These are phyloP conservation scores for Cystofilobasidium capitatum DNA, from an alignment of 768 basidiomycete species.

Conservation along the genomic window DNA sequence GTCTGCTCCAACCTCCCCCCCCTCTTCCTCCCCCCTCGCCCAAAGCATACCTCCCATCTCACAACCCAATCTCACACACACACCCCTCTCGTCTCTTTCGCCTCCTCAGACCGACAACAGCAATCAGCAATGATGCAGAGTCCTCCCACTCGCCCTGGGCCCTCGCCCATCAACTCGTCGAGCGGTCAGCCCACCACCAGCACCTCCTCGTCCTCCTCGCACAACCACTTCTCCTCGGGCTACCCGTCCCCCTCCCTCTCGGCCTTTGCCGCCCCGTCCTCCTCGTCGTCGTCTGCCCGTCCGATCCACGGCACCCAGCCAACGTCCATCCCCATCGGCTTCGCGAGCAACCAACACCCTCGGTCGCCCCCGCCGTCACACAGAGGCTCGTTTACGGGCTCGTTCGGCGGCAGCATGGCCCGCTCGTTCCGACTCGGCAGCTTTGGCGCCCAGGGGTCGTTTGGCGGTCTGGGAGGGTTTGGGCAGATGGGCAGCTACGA, in stretches of 20 bases:
- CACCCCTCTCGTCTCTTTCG: no score
- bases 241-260: not conserved
- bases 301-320: not conserved
- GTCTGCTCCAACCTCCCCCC: no score
- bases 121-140: not conserved
- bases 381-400: not conserved
- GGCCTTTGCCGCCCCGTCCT: not conserved
- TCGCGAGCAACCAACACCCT: not conserved
- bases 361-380: not conserved
- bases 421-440: conserved; percentile 1
- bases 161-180: not conserved
- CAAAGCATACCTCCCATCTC: no score
- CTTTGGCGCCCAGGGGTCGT: conserved; percentile 4
- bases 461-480: not conserved
- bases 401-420: conserved; percentile 13
- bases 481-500: conserved; percentile 13
- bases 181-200: not conserved
- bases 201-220: not conserved
- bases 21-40: no score
- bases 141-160: not conserved
- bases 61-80: no score
- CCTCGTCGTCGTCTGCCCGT: not conserved
- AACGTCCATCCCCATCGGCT: not conserved
- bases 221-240: not conserved
- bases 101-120: no score